Evolutionary conservation across 1,284 basidiomycete genomes (phyloP).

Genomic region (Trichosporon ovoides): DNA sequence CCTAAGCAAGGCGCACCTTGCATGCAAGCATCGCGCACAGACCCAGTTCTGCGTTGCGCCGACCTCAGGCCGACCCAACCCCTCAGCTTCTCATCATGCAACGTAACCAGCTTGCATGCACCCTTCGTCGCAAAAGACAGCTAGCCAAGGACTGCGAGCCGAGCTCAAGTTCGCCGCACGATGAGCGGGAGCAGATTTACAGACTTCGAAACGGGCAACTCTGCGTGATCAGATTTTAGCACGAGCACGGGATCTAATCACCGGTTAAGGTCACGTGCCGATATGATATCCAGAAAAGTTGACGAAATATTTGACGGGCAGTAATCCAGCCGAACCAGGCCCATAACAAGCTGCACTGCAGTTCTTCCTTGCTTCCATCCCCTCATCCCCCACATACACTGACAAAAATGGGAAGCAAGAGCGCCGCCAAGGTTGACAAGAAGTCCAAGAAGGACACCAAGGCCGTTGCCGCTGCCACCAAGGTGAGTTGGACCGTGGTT

Average conservation of each 20-base stretch:
- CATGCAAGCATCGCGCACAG: no score
- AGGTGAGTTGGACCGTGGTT: slow-evolving; percentile 6
- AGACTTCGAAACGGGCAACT: background rate
- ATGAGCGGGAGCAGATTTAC: no score
- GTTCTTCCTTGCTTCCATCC: background rate
- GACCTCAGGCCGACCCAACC: no score
- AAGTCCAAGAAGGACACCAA: slow-evolving; percentile 28
- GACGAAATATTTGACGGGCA: background rate
- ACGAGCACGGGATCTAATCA: background rate
- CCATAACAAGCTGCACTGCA: background rate
- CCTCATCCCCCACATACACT: background rate
- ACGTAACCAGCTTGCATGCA: no score
- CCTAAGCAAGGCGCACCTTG: no score
- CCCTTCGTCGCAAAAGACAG: no score
- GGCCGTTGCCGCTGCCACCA: slow-evolving; percentile 9
- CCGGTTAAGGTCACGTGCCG: background rate
- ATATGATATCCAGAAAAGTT: background rate
- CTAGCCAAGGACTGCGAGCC: no score
- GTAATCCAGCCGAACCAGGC: background rate
- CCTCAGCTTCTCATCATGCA: no score
- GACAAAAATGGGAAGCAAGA: slow-evolving; percentile 5
- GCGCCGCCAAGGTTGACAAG: slow-evolving; percentile 16
- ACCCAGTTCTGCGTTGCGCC: no score
- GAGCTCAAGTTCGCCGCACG: no score
- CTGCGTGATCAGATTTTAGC: background rate